Conservation (phyloP, 148 eudicot species). For the Persicaria tinctoria region DNA sequence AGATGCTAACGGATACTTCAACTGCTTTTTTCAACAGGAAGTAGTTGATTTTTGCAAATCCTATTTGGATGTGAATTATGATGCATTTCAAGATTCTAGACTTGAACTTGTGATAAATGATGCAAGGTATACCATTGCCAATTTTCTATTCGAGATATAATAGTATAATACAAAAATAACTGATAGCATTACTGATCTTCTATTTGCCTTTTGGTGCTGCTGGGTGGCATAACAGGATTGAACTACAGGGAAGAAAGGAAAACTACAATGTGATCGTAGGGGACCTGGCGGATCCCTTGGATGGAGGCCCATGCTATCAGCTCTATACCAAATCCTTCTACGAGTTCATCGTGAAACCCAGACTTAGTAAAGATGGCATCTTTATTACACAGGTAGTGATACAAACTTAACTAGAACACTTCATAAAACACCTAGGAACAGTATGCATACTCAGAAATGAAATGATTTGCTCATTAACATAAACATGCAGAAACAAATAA, state of each 20-base stretch:
- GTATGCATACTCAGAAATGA: not conserved
- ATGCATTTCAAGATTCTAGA: slow-evolving; percentile 75
- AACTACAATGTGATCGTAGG: slow-evolving; percentile 75
- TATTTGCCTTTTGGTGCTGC: not conserved
- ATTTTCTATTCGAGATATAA: not conserved
- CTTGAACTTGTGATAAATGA: slow-evolving; percentile 81
- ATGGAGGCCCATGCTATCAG: slow-evolving; percentile 95
- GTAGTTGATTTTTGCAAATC: slow-evolving; percentile 92
- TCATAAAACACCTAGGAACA: not conserved
- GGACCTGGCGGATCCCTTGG: slow-evolving; percentile 86
- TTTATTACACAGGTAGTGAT: slow-evolving; percentile 80
- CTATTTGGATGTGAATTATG: slow-evolving; percentile 60
- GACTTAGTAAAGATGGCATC: slow-evolving; percentile 58
- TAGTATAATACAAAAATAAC: not conserved
- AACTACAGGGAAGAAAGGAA: slow-evolving; percentile 59
- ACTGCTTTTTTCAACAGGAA: slow-evolving; percentile 34
- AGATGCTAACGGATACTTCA: not conserved
- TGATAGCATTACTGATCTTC: not conserved
- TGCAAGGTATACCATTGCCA: slow-evolving; percentile 41
- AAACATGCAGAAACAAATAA: not conserved
- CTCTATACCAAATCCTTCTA: slow-evolving; percentile 91
- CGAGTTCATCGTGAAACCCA: slow-evolving; percentile 65
- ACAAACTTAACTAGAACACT: not conserved
- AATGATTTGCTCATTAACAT: not conserved
- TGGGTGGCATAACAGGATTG: slow-evolving; percentile 45